Evolutionary conservation across 2,329 filamentous ascomycete genomes (phyloP).

Genomic region (Pseudocercospora ulei): DNA sequence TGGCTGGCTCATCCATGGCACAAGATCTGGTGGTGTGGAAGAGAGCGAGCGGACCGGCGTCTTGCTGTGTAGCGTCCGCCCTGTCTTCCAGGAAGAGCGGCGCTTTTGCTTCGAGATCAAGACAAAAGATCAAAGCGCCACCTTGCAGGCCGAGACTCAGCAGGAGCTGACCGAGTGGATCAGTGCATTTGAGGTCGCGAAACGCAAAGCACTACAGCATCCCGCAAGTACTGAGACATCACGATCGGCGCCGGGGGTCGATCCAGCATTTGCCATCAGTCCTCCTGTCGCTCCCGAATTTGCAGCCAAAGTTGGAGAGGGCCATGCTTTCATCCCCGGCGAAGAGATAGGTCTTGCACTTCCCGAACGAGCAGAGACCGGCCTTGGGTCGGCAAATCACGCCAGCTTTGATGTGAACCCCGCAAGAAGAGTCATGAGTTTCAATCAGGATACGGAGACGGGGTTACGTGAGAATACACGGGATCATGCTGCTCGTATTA

Average conservation of each 20-base stretch:
- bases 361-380: conserved; percentile 42
- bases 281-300: conserved; percentile 83
- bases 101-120: conserved; percentile 98
- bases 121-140: conserved; percentile 82
- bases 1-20: conserved; percentile 78
- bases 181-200: conserved; percentile 82
- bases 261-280: conserved; percentile 84
- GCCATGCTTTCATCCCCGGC: conserved; percentile 47
- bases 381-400: conserved; percentile 45
- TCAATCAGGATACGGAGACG: conserved; percentile 36
- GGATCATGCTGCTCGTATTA: conserved; percentile 78
- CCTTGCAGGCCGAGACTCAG: conserved; percentile 90
- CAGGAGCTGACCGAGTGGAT: conserved; percentile 90
- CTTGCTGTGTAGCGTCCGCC: conserved; percentile 81
- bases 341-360: conserved; percentile 47
- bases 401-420: conserved; percentile 63
- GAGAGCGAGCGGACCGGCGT: conserved; percentile 96
- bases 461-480: conserved; percentile 61
- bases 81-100: conserved; percentile 82
- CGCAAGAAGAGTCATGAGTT: conserved; percentile 38
- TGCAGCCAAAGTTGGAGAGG: conserved; percentile 65
- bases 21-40: conserved; percentile 71
- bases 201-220: conserved; percentile 80
- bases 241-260: conserved; percentile 39
- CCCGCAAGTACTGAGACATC: conserved; percentile 46